Conservation (phyloP, 164 flowering plant genomes). For the Berberis vulgaris region DNA sequence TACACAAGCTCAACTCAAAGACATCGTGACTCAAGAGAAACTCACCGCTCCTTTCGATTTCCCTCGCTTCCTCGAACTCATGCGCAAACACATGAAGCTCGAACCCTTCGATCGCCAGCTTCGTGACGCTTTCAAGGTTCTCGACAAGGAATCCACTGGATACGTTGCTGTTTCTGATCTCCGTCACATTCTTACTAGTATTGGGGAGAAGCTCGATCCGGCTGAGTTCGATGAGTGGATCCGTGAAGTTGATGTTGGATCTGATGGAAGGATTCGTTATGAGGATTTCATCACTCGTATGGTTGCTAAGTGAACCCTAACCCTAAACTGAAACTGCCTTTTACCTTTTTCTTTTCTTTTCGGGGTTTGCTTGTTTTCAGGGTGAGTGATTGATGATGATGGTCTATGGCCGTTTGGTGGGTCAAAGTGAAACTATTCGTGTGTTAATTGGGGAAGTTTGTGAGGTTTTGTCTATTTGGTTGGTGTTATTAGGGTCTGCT, state of each 20-base stretch:
- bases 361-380: no score
- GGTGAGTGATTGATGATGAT: no score
- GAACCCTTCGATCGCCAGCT: constrained; percentile 94
- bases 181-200: constrained; percentile 81
- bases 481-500: no score
- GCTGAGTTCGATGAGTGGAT: constrained; percentile 98
- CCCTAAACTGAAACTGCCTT: no score
- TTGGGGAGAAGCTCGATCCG: constrained; percentile 92
- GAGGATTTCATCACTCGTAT: constrained; percentile 82
- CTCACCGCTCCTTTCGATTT: constrained; percentile 83
- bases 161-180: constrained; percentile 75
- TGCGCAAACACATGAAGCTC: constrained; percentile 69
- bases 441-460: no score
- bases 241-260: constrained; percentile 84
- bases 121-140: constrained; percentile 86
- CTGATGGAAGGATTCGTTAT: constrained; percentile 82
- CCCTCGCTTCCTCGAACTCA: constrained; percentile 67
- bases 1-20: constrained; percentile 82
- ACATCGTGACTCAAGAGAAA: constrained; percentile 58
- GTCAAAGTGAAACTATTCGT: no score
- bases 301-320: constrained; percentile 64
- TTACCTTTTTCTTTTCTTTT: no score
- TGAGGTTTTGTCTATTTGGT: no score
- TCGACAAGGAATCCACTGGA: constrained; percentile 84
- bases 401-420: no score